Evolutionary conservation across 2,329 filamentous ascomycete genomes (phyloP), one percentile per base, ranked within the genome.

Genomic region (Aspergillus pseudonomiae): DNA sequence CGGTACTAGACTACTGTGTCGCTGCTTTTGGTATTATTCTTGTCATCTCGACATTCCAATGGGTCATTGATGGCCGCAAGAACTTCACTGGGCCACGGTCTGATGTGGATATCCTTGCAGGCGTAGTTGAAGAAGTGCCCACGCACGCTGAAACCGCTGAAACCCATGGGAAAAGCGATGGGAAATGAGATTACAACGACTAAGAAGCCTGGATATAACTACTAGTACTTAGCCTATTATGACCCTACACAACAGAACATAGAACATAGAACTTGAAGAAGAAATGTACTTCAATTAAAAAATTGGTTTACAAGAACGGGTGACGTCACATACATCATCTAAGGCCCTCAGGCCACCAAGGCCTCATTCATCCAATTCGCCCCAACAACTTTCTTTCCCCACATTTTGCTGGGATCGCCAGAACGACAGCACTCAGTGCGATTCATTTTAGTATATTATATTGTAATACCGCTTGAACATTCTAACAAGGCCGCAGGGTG

Each of bases 61-160:
- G 86, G 86, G 77, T 87, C 58, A 73, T 88, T 16, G 86, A 89
- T 66, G 86, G 86, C 7, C 79, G 84, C 36, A 88, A 88, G 78
- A 87, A 88, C 72, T 89, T 85, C 70, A 82, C 78, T 2, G 85
- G 85, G 0, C 85, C 84, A 36, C 77, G 79, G 6, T 68, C 85
- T 21, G 80, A 85, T 63, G 73, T 83, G 16, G 73, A 75, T 54
- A 59, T 73, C 32, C 62, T 75, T 12, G 63, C 70, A n/a, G 74
- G 71, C 52, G 63, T 74, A 56, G 61, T 63, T 30, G 66, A 26
- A 21, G 46, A 28, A 45, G 48, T 46, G 36, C 30, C 16, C 46
- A 60, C 52, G 7, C 52, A 54, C 30, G 32, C 41, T 41, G 21
- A 26, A 4, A 43, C 45, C 21, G 48, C 54, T 26, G 55, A 59